Evolutionary conservation across 495 filamentous ascomycete genomes (phyloP).

Genomic region (Trichoderma erinaceum): DNA sequence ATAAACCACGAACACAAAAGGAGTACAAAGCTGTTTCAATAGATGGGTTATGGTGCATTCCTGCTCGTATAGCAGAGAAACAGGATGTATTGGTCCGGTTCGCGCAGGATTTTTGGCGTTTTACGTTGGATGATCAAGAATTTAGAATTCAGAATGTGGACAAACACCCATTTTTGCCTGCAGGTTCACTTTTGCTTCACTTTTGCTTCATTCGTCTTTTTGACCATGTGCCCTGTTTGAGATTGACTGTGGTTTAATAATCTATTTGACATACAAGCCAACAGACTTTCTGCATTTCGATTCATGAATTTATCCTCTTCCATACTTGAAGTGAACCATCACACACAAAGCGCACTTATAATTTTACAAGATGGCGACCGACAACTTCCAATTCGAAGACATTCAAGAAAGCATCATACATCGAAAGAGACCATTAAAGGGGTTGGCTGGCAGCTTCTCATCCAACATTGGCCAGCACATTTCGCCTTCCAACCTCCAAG

Average conservation of each 20-base stretch:
- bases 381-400: not conserved
- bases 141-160: constrained; percentile 9
- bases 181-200: not conserved
- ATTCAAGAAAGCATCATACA: constrained; percentile 20
- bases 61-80: constrained; percentile 15
- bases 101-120: constrained; percentile 2
- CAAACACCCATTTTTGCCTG: constrained; percentile 6
- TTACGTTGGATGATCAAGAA: constrained; percentile 1
- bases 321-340: not conserved
- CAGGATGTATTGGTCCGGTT: constrained; percentile 12
- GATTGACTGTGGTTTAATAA: not conserved
- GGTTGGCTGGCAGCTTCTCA: constrained; percentile 19
- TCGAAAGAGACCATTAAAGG: constrained; percentile 21
- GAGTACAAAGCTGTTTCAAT: not conserved
- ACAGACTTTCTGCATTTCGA: not conserved
- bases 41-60: constrained; percentile 12
- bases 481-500: not conserved
- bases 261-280: not conserved
- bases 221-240: constrained; percentile 15
- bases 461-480: constrained; percentile 20
- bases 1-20: not conserved
- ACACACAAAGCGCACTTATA: no score
- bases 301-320: not conserved
- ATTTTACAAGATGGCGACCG: not conserved
- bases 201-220: constrained; percentile 17